phyloP scores from a whole-genome alignment of 192 early-diverging fungal genomes.

The Thoreauomyces humboldtii region DNA sequence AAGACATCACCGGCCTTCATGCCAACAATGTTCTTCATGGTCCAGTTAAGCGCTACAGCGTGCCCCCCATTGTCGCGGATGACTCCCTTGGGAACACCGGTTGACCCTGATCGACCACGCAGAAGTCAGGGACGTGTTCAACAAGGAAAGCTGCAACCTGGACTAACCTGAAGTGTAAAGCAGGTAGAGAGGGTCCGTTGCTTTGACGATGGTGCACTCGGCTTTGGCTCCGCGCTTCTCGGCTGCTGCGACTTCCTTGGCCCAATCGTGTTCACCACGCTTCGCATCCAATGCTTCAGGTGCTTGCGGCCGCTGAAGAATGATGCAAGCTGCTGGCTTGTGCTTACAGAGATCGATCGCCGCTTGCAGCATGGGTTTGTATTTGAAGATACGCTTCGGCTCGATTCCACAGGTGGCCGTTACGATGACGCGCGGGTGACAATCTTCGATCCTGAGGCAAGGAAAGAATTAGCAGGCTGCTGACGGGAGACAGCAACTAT shows the following conservation, averaged over 20 bases:
- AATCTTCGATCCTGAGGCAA: too few species aligned
- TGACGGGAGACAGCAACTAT: too few species aligned
- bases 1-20: slow-evolving; percentile 71
- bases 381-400: slow-evolving; percentile 63
- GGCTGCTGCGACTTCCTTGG: slow-evolving; percentile 47
- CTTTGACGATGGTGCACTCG: slow-evolving; percentile 56
- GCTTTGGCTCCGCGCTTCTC: slow-evolving; percentile 16
- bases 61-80: slow-evolving; percentile 62
- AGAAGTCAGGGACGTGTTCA: not conserved
- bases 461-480: too few species aligned
- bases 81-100: slow-evolving; percentile 78
- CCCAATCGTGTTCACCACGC: slow-evolving; percentile 58
- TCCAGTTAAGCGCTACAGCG: slow-evolving; percentile 66
- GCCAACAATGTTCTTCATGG: slow-evolving; percentile 71
- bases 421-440: slow-evolving; percentile 57
- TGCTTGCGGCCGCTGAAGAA: slow-evolving; percentile 68
- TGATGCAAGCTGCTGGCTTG: slow-evolving; percentile 48
- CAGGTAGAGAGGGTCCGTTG: slow-evolving; percentile 75
- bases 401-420: slow-evolving; percentile 80
- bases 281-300: slow-evolving; percentile 43
- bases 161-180: slow-evolving; percentile 52
- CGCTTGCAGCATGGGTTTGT: slow-evolving; percentile 74
- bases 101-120: slow-evolving; percentile 20
- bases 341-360: slow-evolving; percentile 58
- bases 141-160: not conserved